Evolutionary conservation across 1,284 basidiomycete genomes (phyloP).

Genomic region (Heimioporus retisporus): DNA sequence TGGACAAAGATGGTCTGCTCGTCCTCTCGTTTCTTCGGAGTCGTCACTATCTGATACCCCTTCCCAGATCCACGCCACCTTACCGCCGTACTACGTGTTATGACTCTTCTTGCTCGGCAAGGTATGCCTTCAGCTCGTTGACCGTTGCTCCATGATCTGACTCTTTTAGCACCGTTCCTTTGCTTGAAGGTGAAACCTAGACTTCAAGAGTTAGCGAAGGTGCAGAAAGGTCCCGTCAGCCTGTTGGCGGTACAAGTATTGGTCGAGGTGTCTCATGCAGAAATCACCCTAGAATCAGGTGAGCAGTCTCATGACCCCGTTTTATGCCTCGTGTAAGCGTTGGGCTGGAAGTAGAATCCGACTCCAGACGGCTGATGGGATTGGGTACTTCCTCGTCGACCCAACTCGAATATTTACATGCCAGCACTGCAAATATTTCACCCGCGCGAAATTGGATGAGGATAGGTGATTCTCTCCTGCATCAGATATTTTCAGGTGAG

Average conservation of each 20-base stretch:
- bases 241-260: conserved; percentile 24
- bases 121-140: conserved; percentile 4
- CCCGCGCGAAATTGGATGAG: conserved; percentile 26
- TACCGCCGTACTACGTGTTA: conserved; percentile 16
- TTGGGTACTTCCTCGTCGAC: conserved; percentile 10
- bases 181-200: conserved; percentile 17
- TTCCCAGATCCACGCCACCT: conserved; percentile 16
- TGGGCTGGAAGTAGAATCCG: conserved; percentile 3
- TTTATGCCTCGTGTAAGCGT: too few relatives aligned
- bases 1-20: conserved; percentile 16
- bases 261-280: conserved; percentile 20
- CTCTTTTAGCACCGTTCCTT: conserved; percentile 14
- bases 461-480: conserved; percentile 24
- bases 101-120: conserved; percentile 13
- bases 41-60: neutral
- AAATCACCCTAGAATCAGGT: conserved; percentile 21
- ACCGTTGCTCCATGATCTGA: neutral
- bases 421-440: conserved; percentile 20
- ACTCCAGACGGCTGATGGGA: conserved; percentile 1
- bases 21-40: neutral
- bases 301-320: neutral
- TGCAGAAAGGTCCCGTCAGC: conserved; percentile 15
- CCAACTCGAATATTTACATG: conserved; percentile 18
- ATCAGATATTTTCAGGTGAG: conserved; percentile 23
- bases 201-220: conserved; percentile 22